Evolutionary conservation across 108 stramenopile genomes (phyloP).

Genomic region (Epithemia pelagica): DNA sequence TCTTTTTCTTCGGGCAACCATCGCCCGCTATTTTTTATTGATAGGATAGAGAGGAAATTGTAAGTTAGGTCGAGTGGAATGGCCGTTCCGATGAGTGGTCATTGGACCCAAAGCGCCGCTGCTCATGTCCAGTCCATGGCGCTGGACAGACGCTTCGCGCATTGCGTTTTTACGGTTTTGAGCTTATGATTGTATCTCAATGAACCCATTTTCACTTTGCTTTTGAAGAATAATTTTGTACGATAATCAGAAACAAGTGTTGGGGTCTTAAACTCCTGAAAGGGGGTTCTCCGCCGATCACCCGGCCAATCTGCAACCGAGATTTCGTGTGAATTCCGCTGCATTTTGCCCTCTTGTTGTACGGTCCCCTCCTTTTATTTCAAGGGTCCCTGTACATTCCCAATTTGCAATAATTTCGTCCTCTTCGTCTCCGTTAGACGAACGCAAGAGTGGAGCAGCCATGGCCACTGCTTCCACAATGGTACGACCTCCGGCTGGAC

Average conservation of each 20-base stretch:
- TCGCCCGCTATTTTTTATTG: not conserved
- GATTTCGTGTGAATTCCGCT: not conserved
- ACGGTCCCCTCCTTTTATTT: no score
- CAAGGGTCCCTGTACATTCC: not conserved
- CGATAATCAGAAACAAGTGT: not conserved
- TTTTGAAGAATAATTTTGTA: not conserved
- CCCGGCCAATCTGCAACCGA: not conserved
- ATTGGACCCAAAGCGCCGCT: no score
- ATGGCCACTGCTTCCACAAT: constrained; percentile 4
- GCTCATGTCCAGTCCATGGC: not conserved
- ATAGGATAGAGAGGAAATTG: not conserved
- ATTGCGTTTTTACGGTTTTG: not conserved
- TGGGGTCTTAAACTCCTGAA: not conserved
- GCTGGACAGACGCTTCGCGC: not conserved
- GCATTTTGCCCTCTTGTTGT: no score
- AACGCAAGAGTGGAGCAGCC: not conserved
- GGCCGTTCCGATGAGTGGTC: no score
- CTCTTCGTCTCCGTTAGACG: not conserved
- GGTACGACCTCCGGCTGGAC: constrained; percentile 6
- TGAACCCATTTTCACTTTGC: not conserved
- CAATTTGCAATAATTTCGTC: not conserved
- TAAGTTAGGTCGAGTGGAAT: not conserved
- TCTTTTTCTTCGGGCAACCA: not conserved
- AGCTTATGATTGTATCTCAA: not conserved
- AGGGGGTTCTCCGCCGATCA: not conserved